Percentiles rank a stretch among this genome's conserved stretches.
Conservation (phyloP, 129 eudicot species). For the Cynara cardunculus region DNA sequence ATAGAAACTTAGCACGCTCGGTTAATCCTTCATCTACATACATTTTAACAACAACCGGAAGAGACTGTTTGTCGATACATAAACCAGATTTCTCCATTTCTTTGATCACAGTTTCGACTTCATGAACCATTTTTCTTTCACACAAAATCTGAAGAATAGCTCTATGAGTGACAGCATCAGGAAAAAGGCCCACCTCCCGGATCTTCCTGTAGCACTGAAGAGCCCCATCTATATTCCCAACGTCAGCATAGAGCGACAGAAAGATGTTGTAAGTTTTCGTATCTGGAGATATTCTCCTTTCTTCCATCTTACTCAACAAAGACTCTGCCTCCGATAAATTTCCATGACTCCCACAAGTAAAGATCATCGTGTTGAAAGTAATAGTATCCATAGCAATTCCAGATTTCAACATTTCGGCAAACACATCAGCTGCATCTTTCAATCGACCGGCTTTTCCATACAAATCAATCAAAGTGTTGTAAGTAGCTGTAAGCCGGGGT, state of each 20-base stretch:
- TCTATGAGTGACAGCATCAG: conserved; percentile 69
- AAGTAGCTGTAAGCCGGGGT: conserved; percentile 60
- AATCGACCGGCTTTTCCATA: conserved; percentile 83
- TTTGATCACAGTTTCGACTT: conserved; percentile 58
- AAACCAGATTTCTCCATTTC: conserved; percentile 55
- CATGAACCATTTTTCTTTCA: conserved; percentile 52
- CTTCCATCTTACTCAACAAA: conserved; percentile 74
- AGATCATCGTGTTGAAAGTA: conserved; percentile 80
- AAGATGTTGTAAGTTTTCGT: conserved; percentile 79
- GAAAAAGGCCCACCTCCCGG: conserved; percentile 68
- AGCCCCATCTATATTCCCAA: conserved; percentile 56
- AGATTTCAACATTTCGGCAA: conserved; percentile 67
- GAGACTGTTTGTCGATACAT: conserved; percentile 50
- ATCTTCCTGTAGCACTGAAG: conserved; percentile 54
- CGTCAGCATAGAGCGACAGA: conserved; percentile 56
- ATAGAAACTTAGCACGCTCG: conserved; percentile 40
- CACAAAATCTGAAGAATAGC: conserved; percentile 59
- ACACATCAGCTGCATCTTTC: conserved; percentile 77
- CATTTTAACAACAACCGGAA: conserved; percentile 59
- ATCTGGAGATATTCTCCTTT: conserved; percentile 64
- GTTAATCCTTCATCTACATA: conserved; percentile 55
- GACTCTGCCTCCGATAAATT: conserved; percentile 69
- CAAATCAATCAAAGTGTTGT: conserved; percentile 76
- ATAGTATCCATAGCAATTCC: conserved; percentile 60
- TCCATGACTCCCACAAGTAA: conserved; percentile 77